Percentiles rank a stretch among this genome's conserved stretches.
Conservation (phyloP, 1,284 basidiomycete genomes). For the Malassezia cuniculi region DNA sequence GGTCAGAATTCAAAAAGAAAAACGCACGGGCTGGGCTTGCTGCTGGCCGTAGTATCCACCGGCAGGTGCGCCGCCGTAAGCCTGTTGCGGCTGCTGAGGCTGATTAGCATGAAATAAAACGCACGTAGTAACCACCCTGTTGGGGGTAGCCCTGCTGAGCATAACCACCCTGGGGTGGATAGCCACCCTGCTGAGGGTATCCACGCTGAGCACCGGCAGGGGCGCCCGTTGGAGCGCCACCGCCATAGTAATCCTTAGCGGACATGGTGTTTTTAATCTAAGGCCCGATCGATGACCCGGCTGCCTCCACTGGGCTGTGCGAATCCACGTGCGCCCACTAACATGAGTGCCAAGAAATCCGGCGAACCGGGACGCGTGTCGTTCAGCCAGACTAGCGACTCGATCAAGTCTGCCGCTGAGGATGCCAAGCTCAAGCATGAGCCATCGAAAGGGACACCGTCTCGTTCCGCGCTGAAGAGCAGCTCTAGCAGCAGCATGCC, state of each 20-base stretch:
- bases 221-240: neutral
- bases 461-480: too few relatives aligned
- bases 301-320: too few relatives aligned
- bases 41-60: constrained; percentile 16
- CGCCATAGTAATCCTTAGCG: constrained; percentile 14
- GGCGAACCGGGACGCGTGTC: too few relatives aligned
- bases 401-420: too few relatives aligned
- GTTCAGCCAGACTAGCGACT: too few relatives aligned
- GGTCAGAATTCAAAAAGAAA: neutral
- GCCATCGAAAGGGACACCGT: too few relatives aligned
- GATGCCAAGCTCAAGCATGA: too few relatives aligned
- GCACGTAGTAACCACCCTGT: constrained; percentile 24
- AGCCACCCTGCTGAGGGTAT: constrained; percentile 8
- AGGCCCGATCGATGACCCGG: too few relatives aligned
- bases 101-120: constrained; percentile 4
- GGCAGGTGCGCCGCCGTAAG: constrained; percentile 15
- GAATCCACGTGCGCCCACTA: too few relatives aligned
- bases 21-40: constrained; percentile 15
- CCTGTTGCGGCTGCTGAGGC: constrained; percentile 19
- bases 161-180: constrained; percentile 3
- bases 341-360: too few relatives aligned
- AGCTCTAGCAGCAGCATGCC: constrained; percentile 29
- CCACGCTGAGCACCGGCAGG: neutral
- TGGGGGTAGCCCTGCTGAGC: constrained; percentile 15
- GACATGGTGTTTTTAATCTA: constrained; percentile 4